Base-by-base conservation (phyloP, 495 filamentous ascomycete genomes). In the Chaetomium cochliodes region DNA sequence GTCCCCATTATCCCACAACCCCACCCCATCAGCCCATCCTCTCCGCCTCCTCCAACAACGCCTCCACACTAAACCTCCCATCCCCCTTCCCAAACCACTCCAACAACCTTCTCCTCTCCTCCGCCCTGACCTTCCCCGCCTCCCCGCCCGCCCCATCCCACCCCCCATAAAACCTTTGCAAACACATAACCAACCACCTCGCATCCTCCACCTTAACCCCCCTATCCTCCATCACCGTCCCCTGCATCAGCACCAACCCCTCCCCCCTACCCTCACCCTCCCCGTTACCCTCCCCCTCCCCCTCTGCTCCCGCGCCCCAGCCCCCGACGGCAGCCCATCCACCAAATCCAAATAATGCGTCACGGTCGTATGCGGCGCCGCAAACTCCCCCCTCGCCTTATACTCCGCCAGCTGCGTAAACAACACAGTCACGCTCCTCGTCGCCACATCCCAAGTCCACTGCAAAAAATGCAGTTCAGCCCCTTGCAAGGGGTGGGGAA, bases 331-430 rank as follows among this genome's bases (percentile, higher is more conserved):
- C 33, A 7, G 3, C 30, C 16, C 16, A 2, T 5, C 26, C 13
- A 84, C 84, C 23, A 96, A 77, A 65, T 98, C 94, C 23, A 87
- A 76, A 74, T 98, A 91, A 70, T 97, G 91, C 65, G 92, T 97
- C 25, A 97, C 77, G 1, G 91, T 97, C 3, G 96, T 98, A 68
- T 98, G 94, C 51, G 94, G 94, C 72, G 86, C 84, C 58, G 91
- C 90, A 70, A 82, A 98, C 71, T 97, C 88, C 33, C 96, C 94
- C 41, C 92, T 85, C 63, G 93, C 79, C 80, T 97, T 96, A 79
- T 88, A 98, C 71, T 96, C 92, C 5, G 89, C 93, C 26, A 98
- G 81, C 67, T 91, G 86, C 9, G 94, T 98, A 77, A 98, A 98
- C 53, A 98, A 86, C 16, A 98, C 86, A 0, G 92, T 96, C 0